Evolutionary conservation across 345 rosid species (phyloP), one percentile per base, ranked within the genome.

Genomic region (Nasturtium officinale): DNA sequence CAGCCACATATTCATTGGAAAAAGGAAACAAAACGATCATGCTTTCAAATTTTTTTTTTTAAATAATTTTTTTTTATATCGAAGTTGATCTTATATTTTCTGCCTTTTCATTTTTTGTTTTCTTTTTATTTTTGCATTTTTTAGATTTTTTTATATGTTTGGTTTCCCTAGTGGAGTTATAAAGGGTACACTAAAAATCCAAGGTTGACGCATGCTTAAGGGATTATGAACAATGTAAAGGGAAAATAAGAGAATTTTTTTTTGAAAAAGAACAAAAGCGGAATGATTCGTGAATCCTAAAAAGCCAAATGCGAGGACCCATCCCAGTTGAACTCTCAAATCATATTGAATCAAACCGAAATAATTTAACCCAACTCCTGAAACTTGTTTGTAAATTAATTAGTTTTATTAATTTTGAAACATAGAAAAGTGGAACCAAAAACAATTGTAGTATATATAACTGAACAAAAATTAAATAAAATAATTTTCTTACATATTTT

Each of bases 231-330:
- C 43, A 42, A 37, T 40, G 62, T 52, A 61, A 61, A 61, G 62
- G 52, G 38, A 60, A 47, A 38, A 33, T 12, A 16, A 17, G 16
- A 6, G 12, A n/a, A 5, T 6, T n/a, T n/a, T 5, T 43, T 43
- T 15, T 6, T 6, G 9, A 0, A 45, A 38, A 62, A 23, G 51
- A 62, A 72, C 55, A 52, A 52, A 62, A 72, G 70, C 45, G 63
- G 63, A 43, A 32, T 62, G 69, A 62, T 72, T 72, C 63, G 76
- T 72, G 47, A 72, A 72, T 53, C 37, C 56, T 2, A 30, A 32
- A 53, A 40, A 62, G 45, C 75, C 61, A 61, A 29, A 61, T 16
- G 7, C 6, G 42, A 64, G 11, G 61, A 42, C 76, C 69, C 21
- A 40, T 61, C 42, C 40, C 7, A 37, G 61, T 60, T 37, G 51